Base-by-base conservation (phyloP, 352 stramenopile species). In the Phytophthora citrophthora region DNA sequence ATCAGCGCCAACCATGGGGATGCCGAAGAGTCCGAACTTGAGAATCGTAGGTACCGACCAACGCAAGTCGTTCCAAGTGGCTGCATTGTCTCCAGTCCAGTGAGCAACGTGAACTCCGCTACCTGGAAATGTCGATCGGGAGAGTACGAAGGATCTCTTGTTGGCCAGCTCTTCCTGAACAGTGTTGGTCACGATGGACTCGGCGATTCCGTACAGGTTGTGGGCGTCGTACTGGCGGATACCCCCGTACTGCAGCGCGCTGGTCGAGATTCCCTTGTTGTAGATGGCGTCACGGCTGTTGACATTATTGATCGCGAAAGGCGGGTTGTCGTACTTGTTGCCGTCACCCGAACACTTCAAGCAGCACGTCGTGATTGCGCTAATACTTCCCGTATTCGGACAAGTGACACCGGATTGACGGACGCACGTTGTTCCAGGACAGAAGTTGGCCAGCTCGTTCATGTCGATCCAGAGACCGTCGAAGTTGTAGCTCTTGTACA, bases 371-470 rank as follows among this genome's bases (percentile, higher is more conserved):
- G 76, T 84, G 20, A 81, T 74, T 3, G 71, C 31, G 16, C 41
- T 76, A 24, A 71, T 77, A 20, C 32, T 70, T 39, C 62, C 70
- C 1, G 52, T 76, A 16, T 72, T 62, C 1, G 79, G 72, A 40
- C 77, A 88, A 11, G 70, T 71, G 4, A 68, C 63, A 41, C 26
- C 58, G 1, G 63, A 51, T 13, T 84, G 58, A 20, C 76, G 78
- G 6, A 67, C 64, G 46, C 79, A 88, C 15, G 36, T 61, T 1
- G 58, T 74, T 4, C 82, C 83, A 1, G 71, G 70, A 41, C 81
- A 93, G 43, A 95, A 94, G 64, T 90, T 93, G 12, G 83, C 81
- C 5, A 91, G 60, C 46, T 96, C 88, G 65, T 96, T 96, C 88
- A 96, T 96, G 63, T 96, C 88, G 53, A 96, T 89, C 88, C 40